Percentiles rank a stretch among this genome's conserved stretches.
These are phyloP conservation scores for Hypholoma sublateritium DNA, from an alignment of 768 basidiomycete genomes.

Conservation along the genomic window DNA sequence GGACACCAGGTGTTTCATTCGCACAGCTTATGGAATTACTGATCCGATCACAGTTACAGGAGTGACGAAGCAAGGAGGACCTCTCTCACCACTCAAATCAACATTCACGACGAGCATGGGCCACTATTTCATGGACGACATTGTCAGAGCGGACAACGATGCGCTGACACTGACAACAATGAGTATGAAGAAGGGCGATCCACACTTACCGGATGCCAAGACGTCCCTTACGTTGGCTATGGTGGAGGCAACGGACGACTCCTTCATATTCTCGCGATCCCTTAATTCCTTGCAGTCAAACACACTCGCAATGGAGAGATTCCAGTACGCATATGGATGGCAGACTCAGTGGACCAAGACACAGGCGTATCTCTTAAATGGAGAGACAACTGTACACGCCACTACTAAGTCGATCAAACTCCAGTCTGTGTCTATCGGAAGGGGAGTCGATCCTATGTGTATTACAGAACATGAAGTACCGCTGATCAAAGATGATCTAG, in stretches of 20 bases:
- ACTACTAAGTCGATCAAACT: not conserved
- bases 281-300: not conserved
- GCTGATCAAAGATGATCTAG: constrained; percentile 10
- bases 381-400: not conserved
- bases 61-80: constrained; percentile 28
- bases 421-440: constrained; percentile 16
- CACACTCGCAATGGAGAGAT: constrained; percentile 14
- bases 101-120: constrained; percentile 11
- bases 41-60: constrained; percentile 18
- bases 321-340: constrained; percentile 26
- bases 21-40: constrained; percentile 28
- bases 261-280: constrained; percentile 5
- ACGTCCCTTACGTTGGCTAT: not conserved
- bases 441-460: constrained; percentile 23
- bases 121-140: constrained; percentile 1
- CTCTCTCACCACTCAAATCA: constrained; percentile 10
- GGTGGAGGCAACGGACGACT: constrained; percentile 14
- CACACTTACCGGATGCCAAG: not conserved
- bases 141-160: not conserved
- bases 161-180: not conserved
- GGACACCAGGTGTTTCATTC: constrained; percentile 12
- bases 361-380: constrained; percentile 3
- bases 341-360: constrained; percentile 21
- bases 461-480: constrained; percentile 10
- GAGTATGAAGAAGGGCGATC: not conserved